phyloP scores from a whole-genome alignment of 2,329 filamentous ascomycete species.

The Periglandula ipomoeae region DNA sequence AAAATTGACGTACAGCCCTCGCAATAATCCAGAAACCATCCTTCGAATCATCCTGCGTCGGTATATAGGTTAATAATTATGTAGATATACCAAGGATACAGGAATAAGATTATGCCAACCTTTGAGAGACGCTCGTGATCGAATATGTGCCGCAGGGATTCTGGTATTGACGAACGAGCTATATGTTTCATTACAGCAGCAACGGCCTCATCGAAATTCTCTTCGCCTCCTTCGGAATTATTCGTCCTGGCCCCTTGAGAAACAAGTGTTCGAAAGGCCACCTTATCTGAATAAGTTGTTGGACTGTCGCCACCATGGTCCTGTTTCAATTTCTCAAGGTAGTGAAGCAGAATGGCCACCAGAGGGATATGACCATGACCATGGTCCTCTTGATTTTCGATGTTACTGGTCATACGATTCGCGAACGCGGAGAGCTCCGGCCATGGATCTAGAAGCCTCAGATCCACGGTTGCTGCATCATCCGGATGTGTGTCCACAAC shows the following conservation, averaged over 20 bases:
- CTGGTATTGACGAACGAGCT: conserved; percentile 56
- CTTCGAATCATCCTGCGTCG: conserved; percentile 6
- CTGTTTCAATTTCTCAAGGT: conserved; percentile 71
- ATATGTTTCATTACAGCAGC: conserved; percentile 84
- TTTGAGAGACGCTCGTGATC: conserved; percentile 44
- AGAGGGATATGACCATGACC: conserved; percentile 91
- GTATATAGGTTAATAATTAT: neutral
- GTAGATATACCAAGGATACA: conserved; percentile 17
- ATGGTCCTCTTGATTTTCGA: conserved; percentile 64
- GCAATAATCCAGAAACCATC: conserved; percentile 83
- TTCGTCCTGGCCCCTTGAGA: conserved; percentile 56
- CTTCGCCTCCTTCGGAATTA: conserved; percentile 79
- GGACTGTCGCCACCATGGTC: conserved; percentile 61
- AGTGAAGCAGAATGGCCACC: conserved; percentile 72
- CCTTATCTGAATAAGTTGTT: conserved; percentile 74
- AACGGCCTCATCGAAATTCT: conserved; percentile 92
- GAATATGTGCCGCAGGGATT: conserved; percentile 69
- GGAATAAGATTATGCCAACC: too few species aligned
- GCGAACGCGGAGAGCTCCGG: conserved; percentile 65
- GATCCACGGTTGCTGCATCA: conserved; percentile 71
- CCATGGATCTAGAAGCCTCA: conserved; percentile 81
- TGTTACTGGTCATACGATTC: conserved; percentile 53
- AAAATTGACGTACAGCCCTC: conserved; percentile 68
- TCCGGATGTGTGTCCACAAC: conserved; percentile 96
- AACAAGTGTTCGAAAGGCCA: conserved; percentile 66